Conservation (phyloP, 2,329 filamentous ascomycete species). For the Neofusicoccum laricinum region DNA sequence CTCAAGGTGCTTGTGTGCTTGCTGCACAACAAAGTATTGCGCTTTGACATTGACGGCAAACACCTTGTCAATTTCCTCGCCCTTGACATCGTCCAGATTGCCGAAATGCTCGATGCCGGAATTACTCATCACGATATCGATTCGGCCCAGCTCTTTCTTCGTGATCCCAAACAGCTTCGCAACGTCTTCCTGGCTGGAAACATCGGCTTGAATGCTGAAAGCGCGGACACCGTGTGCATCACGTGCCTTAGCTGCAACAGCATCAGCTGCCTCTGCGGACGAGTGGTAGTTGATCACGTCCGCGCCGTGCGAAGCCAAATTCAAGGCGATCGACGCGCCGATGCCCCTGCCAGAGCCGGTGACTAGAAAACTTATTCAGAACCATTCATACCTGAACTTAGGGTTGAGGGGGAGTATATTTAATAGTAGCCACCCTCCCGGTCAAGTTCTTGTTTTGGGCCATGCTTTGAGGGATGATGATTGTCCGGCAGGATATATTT, state of each 20-base stretch:
- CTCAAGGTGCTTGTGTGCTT: constrained; percentile 20
- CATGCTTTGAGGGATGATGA: background rate
- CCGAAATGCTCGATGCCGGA: constrained; percentile 65
- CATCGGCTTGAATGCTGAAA: constrained; percentile 30
- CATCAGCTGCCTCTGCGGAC: constrained; percentile 24
- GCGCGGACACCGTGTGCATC: constrained; percentile 39
- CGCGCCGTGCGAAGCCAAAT: constrained; percentile 41
- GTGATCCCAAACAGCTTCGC: constrained; percentile 33
- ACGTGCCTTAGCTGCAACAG: constrained; percentile 24
- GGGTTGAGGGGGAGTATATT: background rate
- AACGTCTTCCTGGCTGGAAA: constrained; percentile 31
- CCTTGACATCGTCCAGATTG: constrained; percentile 53
- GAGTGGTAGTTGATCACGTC: constrained; percentile 51
- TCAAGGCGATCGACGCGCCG: constrained; percentile 41
- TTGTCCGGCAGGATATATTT: no score
- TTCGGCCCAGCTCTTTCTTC: constrained; percentile 39
- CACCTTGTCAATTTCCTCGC: constrained; percentile 67
- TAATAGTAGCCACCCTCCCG: constrained; percentile 2
- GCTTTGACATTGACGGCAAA: constrained; percentile 61
- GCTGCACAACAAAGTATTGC: constrained; percentile 28
- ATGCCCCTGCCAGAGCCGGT: constrained; percentile 44
- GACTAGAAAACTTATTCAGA: background rate
- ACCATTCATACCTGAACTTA: background rate
- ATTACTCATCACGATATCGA: constrained; percentile 53
- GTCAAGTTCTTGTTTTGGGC: background rate